phyloP scores from a whole-genome alignment of 352 stramenopile species.

The Globisporangium sylvaticum region DNA sequence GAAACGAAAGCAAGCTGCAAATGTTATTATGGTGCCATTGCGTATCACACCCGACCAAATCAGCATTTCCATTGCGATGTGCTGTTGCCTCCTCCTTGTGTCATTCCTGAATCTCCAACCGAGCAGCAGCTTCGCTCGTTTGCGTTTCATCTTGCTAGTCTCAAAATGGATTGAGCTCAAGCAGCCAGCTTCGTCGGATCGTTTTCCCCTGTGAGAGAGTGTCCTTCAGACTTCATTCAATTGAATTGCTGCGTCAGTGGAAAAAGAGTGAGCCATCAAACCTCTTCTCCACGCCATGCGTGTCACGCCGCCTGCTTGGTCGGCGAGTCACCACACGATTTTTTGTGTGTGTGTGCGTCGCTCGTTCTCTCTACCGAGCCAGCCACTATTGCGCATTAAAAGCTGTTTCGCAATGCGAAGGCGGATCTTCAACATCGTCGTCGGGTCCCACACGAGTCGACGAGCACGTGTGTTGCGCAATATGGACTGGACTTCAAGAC shows the following conservation, averaged over 20 bases:
- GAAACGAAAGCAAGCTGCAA: background rate
- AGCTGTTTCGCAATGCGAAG: slow-evolving; percentile 12
- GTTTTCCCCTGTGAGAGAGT: background rate
- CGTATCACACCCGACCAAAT: background rate
- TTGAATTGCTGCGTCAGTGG: background rate
- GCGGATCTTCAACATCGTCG: slow-evolving; percentile 5
- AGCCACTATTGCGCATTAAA: background rate
- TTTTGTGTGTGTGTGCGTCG: background rate
- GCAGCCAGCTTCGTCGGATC: background rate
- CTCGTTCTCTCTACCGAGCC: background rate
- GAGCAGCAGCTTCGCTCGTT: background rate
- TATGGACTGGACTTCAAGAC: slow-evolving; percentile 3
- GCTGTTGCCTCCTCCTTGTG: background rate
- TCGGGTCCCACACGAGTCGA: background rate
- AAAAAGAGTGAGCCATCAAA: slow-evolving; percentile 2
- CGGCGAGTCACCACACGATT: background rate
- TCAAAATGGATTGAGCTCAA: background rate
- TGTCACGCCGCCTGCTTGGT: slow-evolving; percentile 2
- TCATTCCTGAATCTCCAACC: background rate
- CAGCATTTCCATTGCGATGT: background rate
- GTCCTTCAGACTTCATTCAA: background rate
- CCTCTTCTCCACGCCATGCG: slow-evolving; percentile 8
- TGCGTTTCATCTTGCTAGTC: background rate
- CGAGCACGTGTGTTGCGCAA: slow-evolving; percentile 9
- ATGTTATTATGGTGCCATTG: background rate